Percentiles rank a stretch among this genome's conserved stretches.
Evolutionary conservation across 2,329 filamentous ascomycete genomes (phyloP).

Genomic region (Pyrenochaeta sp.): DNA sequence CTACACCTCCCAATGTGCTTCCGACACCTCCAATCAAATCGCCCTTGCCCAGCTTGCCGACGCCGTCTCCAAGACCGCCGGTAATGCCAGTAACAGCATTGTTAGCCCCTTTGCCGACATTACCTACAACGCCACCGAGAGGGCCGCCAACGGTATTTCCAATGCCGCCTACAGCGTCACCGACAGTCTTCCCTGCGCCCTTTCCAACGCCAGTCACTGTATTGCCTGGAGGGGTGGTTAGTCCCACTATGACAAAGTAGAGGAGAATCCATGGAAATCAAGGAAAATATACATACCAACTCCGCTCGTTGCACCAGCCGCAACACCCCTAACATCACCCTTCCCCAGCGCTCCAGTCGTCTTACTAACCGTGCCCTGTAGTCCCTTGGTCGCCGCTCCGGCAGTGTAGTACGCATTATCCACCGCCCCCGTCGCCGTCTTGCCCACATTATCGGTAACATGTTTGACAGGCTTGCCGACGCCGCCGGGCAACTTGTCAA

Average conservation of each 20-base stretch:
- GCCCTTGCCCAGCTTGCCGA: conserved; percentile 55
- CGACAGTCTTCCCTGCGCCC: conserved; percentile 46
- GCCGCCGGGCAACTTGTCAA: conserved; percentile 44
- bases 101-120: conserved; percentile 53
- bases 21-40: conserved; percentile 55
- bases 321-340: conserved; percentile 52
- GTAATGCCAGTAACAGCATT: conserved; percentile 53
- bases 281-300: conserved; percentile 20
- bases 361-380: conserved; percentile 55
- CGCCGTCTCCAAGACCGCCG: conserved; percentile 55
- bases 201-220: conserved; percentile 48
- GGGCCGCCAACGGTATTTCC: conserved; percentile 49
- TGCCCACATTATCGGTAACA: conserved; percentile 52
- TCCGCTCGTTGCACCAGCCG: conserved; percentile 49
- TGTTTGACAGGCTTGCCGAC: conserved; percentile 51
- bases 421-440: conserved; percentile 52
- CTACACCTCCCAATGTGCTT: conserved; percentile 53
- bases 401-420: conserved; percentile 53
- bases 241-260: background rate
- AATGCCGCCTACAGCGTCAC: conserved; percentile 50
- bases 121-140: conserved; percentile 52
- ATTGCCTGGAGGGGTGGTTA: conserved; percentile 35
- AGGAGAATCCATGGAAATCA: background rate
- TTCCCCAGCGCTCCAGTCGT: conserved; percentile 54
- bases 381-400: conserved; percentile 50